Evolutionary conservation across 495 filamentous ascomycete genomes (phyloP), one percentile per base, ranked within the genome.

Genomic region (Xylaria acuta): DNA sequence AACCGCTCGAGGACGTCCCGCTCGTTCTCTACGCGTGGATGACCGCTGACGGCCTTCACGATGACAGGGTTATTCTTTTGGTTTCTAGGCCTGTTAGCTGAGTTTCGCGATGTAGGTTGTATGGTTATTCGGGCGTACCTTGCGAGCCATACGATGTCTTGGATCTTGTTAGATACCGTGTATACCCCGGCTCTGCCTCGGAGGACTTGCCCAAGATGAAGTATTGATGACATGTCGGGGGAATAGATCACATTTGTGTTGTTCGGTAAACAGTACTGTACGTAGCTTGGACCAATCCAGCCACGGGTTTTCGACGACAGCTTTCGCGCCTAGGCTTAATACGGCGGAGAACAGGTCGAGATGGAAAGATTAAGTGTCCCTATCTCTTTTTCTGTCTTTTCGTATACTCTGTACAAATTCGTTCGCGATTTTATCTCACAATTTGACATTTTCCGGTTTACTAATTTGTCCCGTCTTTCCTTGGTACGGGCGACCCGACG

Each of bases 1-100:
- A 60, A 60, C 12, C 56, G 56, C 32, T 60, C 38, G 1, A 60
- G 56, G 56, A 60, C 32, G 32, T 60, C 30, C 56, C 56, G 56
- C 56, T 60, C 56, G 30, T 60, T 56, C 11, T 56, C 53, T 16
- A 56, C 25, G n/a, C 53, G 53, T 27, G 53, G 53, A 32, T 56
- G 53, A 12, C 27, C 53, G 11, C 11, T 27, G 12, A 56, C 53
- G 27, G n/a, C 11, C 25, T 56, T 56, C 53, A 56, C 53, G 11
- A 56, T 56, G 16, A 56, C 53, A 3, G 25, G 53, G 0, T 36
- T 5, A 22, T n/a, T 34, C 14, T 36, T 60, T 38, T 60, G 32
- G 30, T 60, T 38, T 60, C 32, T 60, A 9, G 3, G 32, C 7
- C 47, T 36, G 5, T 60, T 18, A 38, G 18, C 2, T 20, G 11